Percentiles rank a stretch among this genome's conserved stretches.
Evolutionary conservation across 2,329 filamentous ascomycete species (phyloP).

Genomic region (Tolypocladium ovalisporum): DNA sequence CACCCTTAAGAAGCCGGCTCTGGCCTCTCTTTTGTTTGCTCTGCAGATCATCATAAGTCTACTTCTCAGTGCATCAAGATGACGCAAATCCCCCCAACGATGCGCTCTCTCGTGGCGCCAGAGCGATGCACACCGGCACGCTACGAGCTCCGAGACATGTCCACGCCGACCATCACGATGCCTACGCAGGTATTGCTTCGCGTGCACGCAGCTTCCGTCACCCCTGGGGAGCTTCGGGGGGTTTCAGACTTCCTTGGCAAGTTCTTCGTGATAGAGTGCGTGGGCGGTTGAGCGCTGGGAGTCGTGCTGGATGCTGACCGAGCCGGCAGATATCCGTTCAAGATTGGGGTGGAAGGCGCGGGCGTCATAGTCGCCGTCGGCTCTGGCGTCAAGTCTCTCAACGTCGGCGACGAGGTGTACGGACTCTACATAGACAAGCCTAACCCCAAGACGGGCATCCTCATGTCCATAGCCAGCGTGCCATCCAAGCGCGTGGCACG

Average conservation of each 20-base stretch:
- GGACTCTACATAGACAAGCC: conserved; percentile 26
- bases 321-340: conserved; percentile 9
- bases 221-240: conserved; percentile 23
- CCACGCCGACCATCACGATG: conserved; percentile 29
- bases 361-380: conserved; percentile 22
- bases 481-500: conserved; percentile 19
- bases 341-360: conserved; percentile 18
- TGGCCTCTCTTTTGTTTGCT: background rate
- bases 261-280: conserved; percentile 17
- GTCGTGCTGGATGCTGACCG: background rate
- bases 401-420: conserved; percentile 27
- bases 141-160: conserved; percentile 29
- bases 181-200: conserved; percentile 32
- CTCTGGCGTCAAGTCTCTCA: conserved; percentile 13
- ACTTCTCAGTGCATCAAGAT: conserved; percentile 8
- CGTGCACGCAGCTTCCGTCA: conserved; percentile 24
- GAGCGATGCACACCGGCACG: conserved; percentile 24
- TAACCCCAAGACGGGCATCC: conserved; percentile 23
- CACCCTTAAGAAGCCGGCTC: background rate
- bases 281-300: background rate
- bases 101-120: conserved; percentile 31
- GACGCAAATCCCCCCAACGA: conserved; percentile 22
- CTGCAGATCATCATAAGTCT: too few relatives aligned
- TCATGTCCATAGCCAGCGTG: conserved; percentile 28
- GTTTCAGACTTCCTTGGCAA: conserved; percentile 14